A percentile compares a stretch with the other conserved stretches of the same genome.
These are phyloP conservation scores for Desmodesmus armatus DNA, from an alignment of 139 green algal genomes.

Conservation along the genomic window DNA sequence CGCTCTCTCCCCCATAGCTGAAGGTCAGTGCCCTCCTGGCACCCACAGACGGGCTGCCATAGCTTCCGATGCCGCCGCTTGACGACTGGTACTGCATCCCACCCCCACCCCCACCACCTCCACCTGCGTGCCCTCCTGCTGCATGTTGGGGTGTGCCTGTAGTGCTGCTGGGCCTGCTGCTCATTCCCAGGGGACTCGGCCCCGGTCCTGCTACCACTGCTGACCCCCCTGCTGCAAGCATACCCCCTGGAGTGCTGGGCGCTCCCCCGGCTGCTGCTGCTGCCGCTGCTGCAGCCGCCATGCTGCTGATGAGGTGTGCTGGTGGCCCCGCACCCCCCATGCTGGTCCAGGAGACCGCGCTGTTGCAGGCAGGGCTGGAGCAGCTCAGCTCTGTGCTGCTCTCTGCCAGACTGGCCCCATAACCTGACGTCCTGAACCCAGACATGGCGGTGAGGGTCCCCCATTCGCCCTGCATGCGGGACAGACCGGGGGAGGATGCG, in stretches of 20 bases:
- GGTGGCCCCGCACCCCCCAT: background rate
- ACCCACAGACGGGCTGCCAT: background rate
- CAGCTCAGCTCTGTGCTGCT: slow-evolving; percentile 33
- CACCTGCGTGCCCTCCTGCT: too few relatives aligned
- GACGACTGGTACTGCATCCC: background rate
- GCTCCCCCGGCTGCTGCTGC: background rate
- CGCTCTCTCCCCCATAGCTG: background rate
- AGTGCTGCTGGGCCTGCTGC: background rate
- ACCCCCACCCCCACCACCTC: too few relatives aligned
- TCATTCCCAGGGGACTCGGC: slow-evolving; percentile 17
- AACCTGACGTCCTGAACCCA: background rate
- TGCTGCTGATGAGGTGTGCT: too few relatives aligned
- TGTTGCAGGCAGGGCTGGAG: slow-evolving; percentile 15
- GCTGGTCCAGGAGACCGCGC: slow-evolving; percentile 2
- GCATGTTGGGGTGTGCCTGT: background rate
- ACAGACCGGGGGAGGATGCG: background rate
- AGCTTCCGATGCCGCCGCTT: background rate
- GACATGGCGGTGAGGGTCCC: slow-evolving; percentile 36
- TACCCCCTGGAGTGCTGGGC: background rate
- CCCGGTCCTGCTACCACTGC: slow-evolving; percentile 10
- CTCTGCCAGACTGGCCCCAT: too few relatives aligned
- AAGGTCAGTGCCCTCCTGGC: background rate
- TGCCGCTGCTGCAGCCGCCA: background rate
- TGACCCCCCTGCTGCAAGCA: background rate
- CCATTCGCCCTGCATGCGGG: slow-evolving; percentile 31